A percentile compares a stretch with the other conserved stretches of the same genome.
Conservation (phyloP, 768 basidiomycete genomes). For the Agaricus sinodeliciosus region DNA sequence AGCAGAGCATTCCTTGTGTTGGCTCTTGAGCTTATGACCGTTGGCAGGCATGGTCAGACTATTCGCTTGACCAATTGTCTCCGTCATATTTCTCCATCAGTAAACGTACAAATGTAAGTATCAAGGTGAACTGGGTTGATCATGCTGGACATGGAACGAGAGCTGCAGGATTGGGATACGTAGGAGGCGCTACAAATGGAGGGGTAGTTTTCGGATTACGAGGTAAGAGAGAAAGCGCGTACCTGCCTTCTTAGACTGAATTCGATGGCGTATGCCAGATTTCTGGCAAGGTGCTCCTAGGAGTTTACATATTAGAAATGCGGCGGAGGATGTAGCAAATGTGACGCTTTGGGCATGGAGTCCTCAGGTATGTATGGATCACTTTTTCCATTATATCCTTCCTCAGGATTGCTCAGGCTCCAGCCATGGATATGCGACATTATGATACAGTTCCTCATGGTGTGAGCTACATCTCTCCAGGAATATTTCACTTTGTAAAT, state of each 20-base stretch:
- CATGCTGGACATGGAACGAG: conserved; percentile 27
- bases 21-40: not conserved
- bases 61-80: conserved; percentile 28
- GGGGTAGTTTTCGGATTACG: conserved; percentile 28
- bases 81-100: conserved; percentile 23
- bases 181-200: conserved; percentile 29
- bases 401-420: conserved; percentile 16
- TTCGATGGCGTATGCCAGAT: conserved; percentile 14
- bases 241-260: not conserved
- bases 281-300: conserved; percentile 33
- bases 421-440: conserved; percentile 30
- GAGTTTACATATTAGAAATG: conserved; percentile 28
- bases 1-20: not conserved
- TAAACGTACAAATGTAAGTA: conserved; percentile 22
- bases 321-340: conserved; percentile 20
- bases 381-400: not conserved
- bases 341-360: conserved; percentile 33
- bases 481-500: not conserved
- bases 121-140: conserved; percentile 21
- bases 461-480: conserved; percentile 13
- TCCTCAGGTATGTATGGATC: conserved; percentile 12
- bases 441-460: conserved; percentile 33
- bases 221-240: conserved; percentile 16
- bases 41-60: conserved; percentile 24
- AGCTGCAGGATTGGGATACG: conserved; percentile 28